Evolutionary conservation across 371 early-diverging fungal species (phyloP).

Genomic region (Paramicrosporidium saccamoebae): DNA sequence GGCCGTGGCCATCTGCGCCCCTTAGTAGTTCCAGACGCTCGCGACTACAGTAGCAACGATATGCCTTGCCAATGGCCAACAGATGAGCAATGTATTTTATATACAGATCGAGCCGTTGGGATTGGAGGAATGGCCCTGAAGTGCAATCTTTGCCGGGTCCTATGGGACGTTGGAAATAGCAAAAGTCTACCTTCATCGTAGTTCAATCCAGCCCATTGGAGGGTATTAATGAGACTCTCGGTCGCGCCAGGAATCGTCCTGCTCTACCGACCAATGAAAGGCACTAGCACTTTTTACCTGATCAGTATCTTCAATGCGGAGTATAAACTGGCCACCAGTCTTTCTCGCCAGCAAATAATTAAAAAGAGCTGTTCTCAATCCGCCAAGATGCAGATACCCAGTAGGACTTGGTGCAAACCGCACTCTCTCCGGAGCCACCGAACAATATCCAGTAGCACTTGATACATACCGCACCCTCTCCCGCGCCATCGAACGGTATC

Average conservation of each 20-base stretch:
- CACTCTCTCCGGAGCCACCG: slow-evolving; percentile 16
- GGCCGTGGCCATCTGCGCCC: slow-evolving; percentile 9
- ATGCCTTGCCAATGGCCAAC: slow-evolving; percentile 38
- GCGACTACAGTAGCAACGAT: slow-evolving; percentile 54
- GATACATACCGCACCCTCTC: too few species aligned
- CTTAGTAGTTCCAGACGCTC: slow-evolving; percentile 27
- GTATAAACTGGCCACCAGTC: slow-evolving; percentile 29
- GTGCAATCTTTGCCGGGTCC: slow-evolving; percentile 22
- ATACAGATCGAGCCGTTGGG: slow-evolving; percentile 33
- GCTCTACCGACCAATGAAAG: slow-evolving; percentile 7
- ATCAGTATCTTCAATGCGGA: slow-evolving; percentile 85
- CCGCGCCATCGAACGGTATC: too few species aligned
- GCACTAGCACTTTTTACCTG: slow-evolving; percentile 9
- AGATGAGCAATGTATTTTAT: slow-evolving; percentile 19
- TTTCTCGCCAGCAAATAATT: slow-evolving; percentile 49
- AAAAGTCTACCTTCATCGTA: slow-evolving; percentile 26
- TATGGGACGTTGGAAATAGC: slow-evolving; percentile 2
- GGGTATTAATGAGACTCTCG: slow-evolving; percentile 17
- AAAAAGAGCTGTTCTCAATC: slow-evolving; percentile 64
- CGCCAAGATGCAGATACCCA: slow-evolving; percentile 67
- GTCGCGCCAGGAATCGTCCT: slow-evolving; percentile 41
- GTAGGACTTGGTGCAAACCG: slow-evolving; percentile 87
- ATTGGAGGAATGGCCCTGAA: slow-evolving; percentile 36
- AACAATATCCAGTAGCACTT: too few species aligned
- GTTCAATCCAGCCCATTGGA: slow-evolving; percentile 39